These are phyloP conservation scores for Kandelia obovata DNA, from an alignment of 345 rosid species.

Conservation along the genomic window DNA sequence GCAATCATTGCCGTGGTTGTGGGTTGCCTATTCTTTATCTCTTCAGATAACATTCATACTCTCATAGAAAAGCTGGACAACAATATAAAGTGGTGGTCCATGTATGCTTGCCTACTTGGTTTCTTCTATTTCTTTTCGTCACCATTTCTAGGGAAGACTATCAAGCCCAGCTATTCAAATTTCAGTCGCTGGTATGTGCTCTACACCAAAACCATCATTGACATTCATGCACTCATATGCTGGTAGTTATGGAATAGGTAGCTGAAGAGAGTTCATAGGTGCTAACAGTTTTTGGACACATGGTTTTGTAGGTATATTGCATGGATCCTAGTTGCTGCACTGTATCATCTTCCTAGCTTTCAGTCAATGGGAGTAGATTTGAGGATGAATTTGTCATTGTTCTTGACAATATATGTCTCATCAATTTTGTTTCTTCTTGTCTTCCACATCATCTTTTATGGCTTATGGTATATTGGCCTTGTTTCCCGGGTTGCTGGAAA, in stretches of 20 bases:
- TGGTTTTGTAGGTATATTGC: conserved; percentile 74
- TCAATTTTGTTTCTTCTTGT: conserved; percentile 88
- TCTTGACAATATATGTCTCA: conserved; percentile 75
- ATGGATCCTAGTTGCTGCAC: conserved; percentile 96
- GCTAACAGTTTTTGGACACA: conserved; percentile 3
- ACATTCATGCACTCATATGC: too few species aligned
- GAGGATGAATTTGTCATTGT: conserved; percentile 99
- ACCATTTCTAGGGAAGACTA: conserved; percentile 90
- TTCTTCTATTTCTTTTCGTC: conserved; percentile 99
- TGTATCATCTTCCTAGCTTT: conserved; percentile 98
- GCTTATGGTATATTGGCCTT: conserved; percentile 89
- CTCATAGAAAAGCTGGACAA: conserved; percentile 84
- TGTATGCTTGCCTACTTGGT: conserved; percentile 96
- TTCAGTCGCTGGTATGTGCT: conserved; percentile 87
- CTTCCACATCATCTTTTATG: conserved; percentile 84
- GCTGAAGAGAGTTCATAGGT: too few species aligned
- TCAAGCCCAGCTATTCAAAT: conserved; percentile 93
- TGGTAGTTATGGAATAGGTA: too few species aligned
- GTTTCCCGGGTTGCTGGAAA: conserved; percentile 93
- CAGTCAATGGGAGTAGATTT: conserved; percentile 98
- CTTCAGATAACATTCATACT: conserved; percentile 95
- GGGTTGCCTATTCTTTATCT: conserved; percentile 94
- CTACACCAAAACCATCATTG: conserved; percentile 7
- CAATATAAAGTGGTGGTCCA: conserved; percentile 97
- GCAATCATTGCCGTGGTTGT: conserved; percentile 88